Evolutionary conservation across 1,284 basidiomycete species (phyloP).

Genomic region (Cryptococcus hybrid): DNA sequence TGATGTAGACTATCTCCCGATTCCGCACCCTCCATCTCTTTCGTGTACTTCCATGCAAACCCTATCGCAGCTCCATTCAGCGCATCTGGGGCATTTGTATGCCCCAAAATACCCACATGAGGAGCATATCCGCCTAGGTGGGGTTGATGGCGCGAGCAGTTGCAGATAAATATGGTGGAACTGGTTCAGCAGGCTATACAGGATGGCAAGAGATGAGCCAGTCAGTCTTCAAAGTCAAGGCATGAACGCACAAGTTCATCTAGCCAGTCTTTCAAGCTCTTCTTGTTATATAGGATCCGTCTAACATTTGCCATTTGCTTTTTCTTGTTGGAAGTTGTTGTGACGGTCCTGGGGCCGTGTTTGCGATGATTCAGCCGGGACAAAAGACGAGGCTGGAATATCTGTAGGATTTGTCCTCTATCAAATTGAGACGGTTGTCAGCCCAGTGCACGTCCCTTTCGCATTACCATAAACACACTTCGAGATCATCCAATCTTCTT

Average conservation of each 20-base stretch:
- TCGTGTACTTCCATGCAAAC: constrained; percentile 36
- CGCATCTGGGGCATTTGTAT: constrained; percentile 38
- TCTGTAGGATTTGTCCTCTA: constrained; percentile 49
- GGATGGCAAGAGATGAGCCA: background rate
- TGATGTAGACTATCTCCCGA: constrained; percentile 22
- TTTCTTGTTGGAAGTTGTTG: constrained; percentile 23
- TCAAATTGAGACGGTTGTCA: background rate
- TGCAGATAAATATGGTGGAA: constrained; percentile 37
- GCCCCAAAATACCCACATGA: constrained; percentile 42
- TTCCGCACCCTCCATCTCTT: constrained; percentile 45
- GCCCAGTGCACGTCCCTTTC: background rate
- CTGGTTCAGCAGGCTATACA: constrained; percentile 26
- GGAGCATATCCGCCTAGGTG: constrained; percentile 36
- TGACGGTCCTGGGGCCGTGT: background rate
- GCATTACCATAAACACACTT: constrained; percentile 24
- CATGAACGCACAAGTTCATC: constrained; percentile 38
- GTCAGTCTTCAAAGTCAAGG: background rate
- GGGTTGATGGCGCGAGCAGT: constrained; percentile 24
- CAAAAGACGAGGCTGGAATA: constrained; percentile 41
- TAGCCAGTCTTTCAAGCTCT: constrained; percentile 45
- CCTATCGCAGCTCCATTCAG: constrained; percentile 39
- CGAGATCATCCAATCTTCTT: constrained; percentile 46
- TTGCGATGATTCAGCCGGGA: constrained; percentile 20
- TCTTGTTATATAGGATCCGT: constrained; percentile 41
- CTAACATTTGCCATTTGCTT: constrained; percentile 46